A percentile compares a stretch with the other conserved stretches of the same genome.
Evolutionary conservation across 2,329 filamentous ascomycete species (phyloP).

Genomic region (Ceratocystis huliohia): DNA sequence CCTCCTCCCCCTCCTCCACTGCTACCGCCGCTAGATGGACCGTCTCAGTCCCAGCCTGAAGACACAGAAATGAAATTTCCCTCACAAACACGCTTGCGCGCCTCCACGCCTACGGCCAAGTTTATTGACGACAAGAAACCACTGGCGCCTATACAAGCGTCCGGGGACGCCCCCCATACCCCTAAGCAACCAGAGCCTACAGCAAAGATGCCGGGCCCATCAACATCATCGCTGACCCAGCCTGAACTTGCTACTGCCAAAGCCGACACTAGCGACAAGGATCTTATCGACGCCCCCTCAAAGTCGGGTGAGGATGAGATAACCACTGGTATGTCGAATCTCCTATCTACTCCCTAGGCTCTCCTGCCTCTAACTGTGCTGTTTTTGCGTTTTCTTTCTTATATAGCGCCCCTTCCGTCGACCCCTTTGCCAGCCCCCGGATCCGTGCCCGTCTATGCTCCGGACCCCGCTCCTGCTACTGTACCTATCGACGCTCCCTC

Average conservation of each 20-base stretch:
- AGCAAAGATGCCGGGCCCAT: neutral
- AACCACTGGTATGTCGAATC: neutral
- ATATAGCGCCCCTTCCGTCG: neutral
- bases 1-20: neutral
- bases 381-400: neutral
- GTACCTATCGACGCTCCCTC: neutral
- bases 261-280: neutral
- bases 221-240: neutral
- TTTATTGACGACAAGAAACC: neutral
- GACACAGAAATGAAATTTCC: neutral
- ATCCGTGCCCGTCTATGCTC: neutral
- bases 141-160: neutral
- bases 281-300: neutral
- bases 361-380: neutral
- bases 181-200: neutral
- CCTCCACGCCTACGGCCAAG: neutral
- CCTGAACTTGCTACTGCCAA: neutral
- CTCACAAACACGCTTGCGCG: conserved; percentile 1
- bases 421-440: neutral
- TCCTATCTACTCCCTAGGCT: too few species aligned
- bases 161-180: neutral
- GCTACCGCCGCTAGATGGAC: neutral
- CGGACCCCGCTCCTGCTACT: neutral
- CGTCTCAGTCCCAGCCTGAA: neutral
- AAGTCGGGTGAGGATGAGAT: neutral